Evolutionary conservation across 208 protist species (phyloP).

Genomic region (Crithidia fasciculata): DNA sequence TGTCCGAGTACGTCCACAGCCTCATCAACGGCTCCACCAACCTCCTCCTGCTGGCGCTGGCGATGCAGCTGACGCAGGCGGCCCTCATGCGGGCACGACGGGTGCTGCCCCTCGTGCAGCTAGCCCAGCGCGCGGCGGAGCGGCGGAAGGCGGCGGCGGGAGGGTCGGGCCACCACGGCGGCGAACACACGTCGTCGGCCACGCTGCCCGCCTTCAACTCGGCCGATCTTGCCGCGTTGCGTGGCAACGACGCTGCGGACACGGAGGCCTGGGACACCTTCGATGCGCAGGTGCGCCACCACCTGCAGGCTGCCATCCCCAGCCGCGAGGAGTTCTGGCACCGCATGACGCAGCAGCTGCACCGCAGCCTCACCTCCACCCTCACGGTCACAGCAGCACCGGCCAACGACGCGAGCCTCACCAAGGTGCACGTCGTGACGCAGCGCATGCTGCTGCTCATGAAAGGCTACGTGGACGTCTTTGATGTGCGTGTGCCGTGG

Average conservation of each 20-base stretch:
- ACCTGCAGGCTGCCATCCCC: conserved; percentile 69
- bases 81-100: conserved; percentile 71
- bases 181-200: background rate
- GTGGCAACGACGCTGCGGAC: conserved; percentile 29
- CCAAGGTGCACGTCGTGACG: conserved; percentile 65
- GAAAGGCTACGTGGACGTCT: conserved; percentile 78
- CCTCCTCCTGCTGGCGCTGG: conserved; percentile 72
- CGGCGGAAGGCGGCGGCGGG: conserved; percentile 3
- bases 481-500: conserved; percentile 81
- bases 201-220: conserved; percentile 2
- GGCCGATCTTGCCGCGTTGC: conserved; percentile 20
- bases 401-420: conserved; percentile 11
- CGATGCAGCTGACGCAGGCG: conserved; percentile 85
- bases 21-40: conserved; percentile 85
- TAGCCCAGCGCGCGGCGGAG: conserved; percentile 39
- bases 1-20: conserved; percentile 82
- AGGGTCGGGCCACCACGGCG: background rate
- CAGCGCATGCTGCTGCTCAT: conserved; percentile 86
- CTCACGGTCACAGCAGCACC: background rate
- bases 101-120: conserved; percentile 59
- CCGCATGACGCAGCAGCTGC: conserved; percentile 90
- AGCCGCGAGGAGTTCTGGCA: conserved; percentile 92
- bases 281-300: conserved; percentile 68
- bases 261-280: conserved; percentile 69
- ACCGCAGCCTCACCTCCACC: conserved; percentile 44